Percentiles rank a stretch among this genome's conserved stretches.
Evolutionary conservation across 2,329 filamentous ascomycete species (phyloP).

Genomic region (Colletotrichum sp.): DNA sequence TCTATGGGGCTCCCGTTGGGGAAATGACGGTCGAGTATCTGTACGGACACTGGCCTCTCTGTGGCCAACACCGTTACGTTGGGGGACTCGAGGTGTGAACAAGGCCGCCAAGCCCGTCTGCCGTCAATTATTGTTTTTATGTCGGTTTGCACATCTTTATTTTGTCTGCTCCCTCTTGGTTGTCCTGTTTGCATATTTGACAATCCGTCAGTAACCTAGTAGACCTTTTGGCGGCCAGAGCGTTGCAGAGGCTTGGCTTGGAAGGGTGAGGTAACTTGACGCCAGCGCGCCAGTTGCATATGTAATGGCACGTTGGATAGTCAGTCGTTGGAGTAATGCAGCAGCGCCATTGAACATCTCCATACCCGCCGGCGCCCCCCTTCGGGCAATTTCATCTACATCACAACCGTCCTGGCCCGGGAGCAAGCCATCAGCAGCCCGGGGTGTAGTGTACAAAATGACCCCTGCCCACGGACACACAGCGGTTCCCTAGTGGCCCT

Average conservation of each 20-base stretch:
- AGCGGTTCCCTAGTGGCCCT: constrained; percentile 25
- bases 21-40: background rate
- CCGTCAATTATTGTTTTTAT: background rate
- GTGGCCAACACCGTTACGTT: background rate
- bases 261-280: constrained; percentile 7
- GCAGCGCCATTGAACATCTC: constrained; percentile 34
- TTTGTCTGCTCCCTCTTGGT: background rate
- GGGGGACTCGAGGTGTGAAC: background rate
- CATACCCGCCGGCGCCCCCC: constrained; percentile 26
- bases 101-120: background rate
- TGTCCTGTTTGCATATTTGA: background rate
- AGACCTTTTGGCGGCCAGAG: constrained; percentile 7
- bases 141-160: background rate
- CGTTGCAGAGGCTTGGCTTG: constrained; percentile 7
- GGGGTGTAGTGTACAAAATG: constrained; percentile 18
- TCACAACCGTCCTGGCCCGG: constrained; percentile 39
- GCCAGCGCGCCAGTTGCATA: constrained; percentile 23
- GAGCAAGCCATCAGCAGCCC: constrained; percentile 19
- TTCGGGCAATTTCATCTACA: constrained; percentile 51
- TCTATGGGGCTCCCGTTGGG: background rate
- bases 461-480: constrained; percentile 24
- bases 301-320: constrained; percentile 30
- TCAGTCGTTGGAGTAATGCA: constrained; percentile 20
- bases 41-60: background rate
- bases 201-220: background rate